Conservation (phyloP, 257 asterid species). For the Avicennia marina region DNA sequence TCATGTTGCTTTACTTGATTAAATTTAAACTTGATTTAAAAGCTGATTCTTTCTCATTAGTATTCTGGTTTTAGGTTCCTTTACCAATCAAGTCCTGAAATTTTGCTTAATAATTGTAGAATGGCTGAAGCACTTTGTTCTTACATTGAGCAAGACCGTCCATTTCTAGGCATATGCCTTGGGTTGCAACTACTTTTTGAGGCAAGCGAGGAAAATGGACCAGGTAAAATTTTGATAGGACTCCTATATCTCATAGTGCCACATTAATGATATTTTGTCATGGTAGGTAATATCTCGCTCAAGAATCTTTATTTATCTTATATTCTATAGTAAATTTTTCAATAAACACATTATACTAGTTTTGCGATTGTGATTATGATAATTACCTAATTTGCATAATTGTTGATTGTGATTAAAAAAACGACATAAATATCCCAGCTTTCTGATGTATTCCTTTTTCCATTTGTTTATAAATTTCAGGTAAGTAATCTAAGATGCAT, state of each 20-base stretch:
- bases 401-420: too few species aligned
- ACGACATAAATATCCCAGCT: too few species aligned
- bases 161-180: constrained; percentile 94
- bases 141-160: constrained; percentile 91
- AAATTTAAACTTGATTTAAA: neutral
- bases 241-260: neutral
- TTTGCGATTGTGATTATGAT: too few species aligned
- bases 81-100: constrained; percentile 1
- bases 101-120: constrained; percentile 51
- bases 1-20: too few species aligned
- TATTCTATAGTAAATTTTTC: too few species aligned
- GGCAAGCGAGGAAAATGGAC: constrained; percentile 94
- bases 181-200: constrained; percentile 97
- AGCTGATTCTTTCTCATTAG: neutral
- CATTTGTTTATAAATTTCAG: too few species aligned
- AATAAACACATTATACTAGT: too few species aligned
- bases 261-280: neutral
- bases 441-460: too few species aligned
- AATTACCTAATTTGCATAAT: too few species aligned
- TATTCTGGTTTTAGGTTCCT: neutral
- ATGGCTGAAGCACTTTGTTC: constrained; percentile 75
- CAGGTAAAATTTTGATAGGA: constrained; percentile 36
- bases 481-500: neutral
- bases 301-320: too few species aligned
- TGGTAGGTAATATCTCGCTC: too few species aligned